Conservation (phyloP, 306 rosid genomes). For the Gillenia trifoliata region DNA sequence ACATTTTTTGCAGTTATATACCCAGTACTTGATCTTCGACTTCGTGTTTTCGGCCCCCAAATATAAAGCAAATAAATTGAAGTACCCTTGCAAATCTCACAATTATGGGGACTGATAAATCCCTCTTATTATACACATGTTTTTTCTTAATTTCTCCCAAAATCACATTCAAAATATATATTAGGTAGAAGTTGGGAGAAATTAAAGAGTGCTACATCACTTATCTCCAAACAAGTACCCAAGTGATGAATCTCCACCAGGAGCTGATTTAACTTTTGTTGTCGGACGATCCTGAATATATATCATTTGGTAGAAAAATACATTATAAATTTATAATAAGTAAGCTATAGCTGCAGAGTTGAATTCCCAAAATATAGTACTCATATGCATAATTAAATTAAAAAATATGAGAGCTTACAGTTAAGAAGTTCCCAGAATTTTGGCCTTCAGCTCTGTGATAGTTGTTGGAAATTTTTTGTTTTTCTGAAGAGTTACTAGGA, state of each 20-base stretch:
- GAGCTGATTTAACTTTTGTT: conserved; percentile 67
- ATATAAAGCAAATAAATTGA: not conserved
- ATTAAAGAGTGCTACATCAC: conserved; percentile 15
- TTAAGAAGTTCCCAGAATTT: conserved; percentile 44
- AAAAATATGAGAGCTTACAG: conserved; percentile 28
- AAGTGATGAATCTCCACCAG: conserved; percentile 83
- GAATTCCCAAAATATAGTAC: not conserved
- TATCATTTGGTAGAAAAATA: not conserved
- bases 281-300: conserved; percentile 67
- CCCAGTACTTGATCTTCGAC: not conserved
- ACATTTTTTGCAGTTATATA: not conserved
- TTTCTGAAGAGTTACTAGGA: conserved; percentile 26
- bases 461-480: conserved; percentile 29
- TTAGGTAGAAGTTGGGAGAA: conserved; percentile 6
- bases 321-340: not conserved
- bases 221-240: conserved; percentile 89
- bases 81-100: not conserved
- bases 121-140: not conserved
- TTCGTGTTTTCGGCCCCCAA: not conserved
- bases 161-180: not conserved
- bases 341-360: not conserved
- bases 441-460: conserved; percentile 47
- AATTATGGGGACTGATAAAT: not conserved
- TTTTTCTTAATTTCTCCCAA: not conserved
- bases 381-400: not conserved